Evolutionary conservation across 306 rosid genomes (phyloP), one percentile per base, ranked within the genome.

Genomic region (Begonia masoniana): DNA sequence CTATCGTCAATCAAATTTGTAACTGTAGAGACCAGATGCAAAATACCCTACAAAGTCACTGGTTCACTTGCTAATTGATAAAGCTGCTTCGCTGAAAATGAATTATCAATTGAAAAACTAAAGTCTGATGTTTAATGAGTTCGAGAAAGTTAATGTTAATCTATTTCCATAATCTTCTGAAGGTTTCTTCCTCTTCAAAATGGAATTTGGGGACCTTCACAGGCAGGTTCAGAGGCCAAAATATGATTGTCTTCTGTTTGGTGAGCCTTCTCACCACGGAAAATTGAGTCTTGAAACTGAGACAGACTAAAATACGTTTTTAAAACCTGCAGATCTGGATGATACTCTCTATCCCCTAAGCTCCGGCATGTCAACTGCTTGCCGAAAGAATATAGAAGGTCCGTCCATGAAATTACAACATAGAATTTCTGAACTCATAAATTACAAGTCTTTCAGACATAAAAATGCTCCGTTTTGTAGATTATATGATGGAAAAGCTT

Each of bases 271-370:
- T 35, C 47, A 16, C n/a, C 3, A 12, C 9, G 2, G 14, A 55
- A 13, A 35, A 10, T 10, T 41, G 19, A 12, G 41, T 15, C 2
- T 13, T 39, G 15, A 14, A 13, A 16, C 56, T 19, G 12, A 52
- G 13, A 23, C 1, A 15, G 6, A 14, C 43, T 56, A 15, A 15
- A 3, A 11, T 36, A 10, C 50, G 10, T 15, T 3, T 52, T 9
- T n/a, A 12, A 15, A 49, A 48, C 42, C 7, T 71, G 56, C 82
- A 89, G 95, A 89, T 73, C 80, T 89, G 47, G 97, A 89, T 78
- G 97, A 89, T 52, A 89, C 97, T 59, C 76, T 85, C n/a, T 89
- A 89, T 67, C 94, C 95, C 14, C 64, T 80, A 6, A 72, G 95
- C 54, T 48, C 80, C 58, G 97, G 95, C 21, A 47, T 89, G 52